phyloP scores from a whole-genome alignment of 1,284 basidiomycete genomes.

The Pseudozyma flocculosa region DNA sequence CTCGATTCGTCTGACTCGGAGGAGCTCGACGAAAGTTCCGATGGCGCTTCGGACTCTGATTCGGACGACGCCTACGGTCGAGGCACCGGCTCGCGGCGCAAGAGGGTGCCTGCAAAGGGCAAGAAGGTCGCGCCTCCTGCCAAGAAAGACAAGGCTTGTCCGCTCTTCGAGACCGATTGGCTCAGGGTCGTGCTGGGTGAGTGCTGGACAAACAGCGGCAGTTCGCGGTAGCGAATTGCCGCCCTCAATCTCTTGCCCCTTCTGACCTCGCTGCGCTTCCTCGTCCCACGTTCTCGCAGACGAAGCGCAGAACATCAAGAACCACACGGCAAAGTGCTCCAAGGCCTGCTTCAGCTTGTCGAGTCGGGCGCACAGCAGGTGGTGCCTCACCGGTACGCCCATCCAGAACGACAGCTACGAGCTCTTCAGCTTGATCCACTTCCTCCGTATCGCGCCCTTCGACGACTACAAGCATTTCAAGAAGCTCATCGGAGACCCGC shows the following conservation, averaged over 20 bases:
- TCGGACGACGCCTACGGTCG: slow-evolving; percentile 5
- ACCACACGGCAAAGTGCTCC: slow-evolving; percentile 74
- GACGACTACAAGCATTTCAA: slow-evolving; percentile 79
- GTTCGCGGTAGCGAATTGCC: too few species aligned
- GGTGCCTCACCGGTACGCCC: slow-evolving; percentile 60
- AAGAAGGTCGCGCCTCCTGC: slow-evolving; percentile 59
- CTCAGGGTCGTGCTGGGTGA: slow-evolving; percentile 79
- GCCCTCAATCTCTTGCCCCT: too few species aligned
- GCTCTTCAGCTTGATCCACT: slow-evolving; percentile 83
- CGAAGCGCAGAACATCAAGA: slow-evolving; percentile 98
- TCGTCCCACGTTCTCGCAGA: too few species aligned
- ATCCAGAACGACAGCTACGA: slow-evolving; percentile 84
- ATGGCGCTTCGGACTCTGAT: slow-evolving; percentile 21
- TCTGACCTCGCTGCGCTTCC: too few species aligned
- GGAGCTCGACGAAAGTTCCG: too few species aligned
- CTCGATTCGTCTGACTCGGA: too few species aligned
- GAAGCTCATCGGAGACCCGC: slow-evolving; percentile 73
- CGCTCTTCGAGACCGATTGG: slow-evolving; percentile 80
- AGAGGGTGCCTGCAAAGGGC: slow-evolving; percentile 24
- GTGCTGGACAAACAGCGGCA: slow-evolving; percentile 29
- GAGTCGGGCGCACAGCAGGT: slow-evolving; percentile 35
- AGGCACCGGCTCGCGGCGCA: not conserved
- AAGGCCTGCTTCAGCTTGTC: slow-evolving; percentile 75
- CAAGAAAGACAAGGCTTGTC: slow-evolving; percentile 48
- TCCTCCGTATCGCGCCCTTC: slow-evolving; percentile 79